Evolutionary conservation across 2,329 filamentous ascomycete genomes (phyloP), one percentile per base, ranked within the genome.

Genomic region (Botrytis medusae): DNA sequence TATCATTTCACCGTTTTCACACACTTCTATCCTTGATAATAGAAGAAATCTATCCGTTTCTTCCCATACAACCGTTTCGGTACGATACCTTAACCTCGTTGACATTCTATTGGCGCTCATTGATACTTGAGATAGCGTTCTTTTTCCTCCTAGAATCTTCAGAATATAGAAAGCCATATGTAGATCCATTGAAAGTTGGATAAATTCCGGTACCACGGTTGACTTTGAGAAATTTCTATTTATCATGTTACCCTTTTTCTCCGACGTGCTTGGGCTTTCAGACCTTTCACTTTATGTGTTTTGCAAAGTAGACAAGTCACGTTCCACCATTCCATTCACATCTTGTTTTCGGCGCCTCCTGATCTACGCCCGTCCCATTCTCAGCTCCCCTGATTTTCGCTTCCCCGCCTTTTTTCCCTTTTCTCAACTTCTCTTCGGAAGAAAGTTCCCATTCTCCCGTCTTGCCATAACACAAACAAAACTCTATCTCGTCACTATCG

Each of bases 321-420:
- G 65, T 42, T 68, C 48, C 65, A 68, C 65, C 7, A 3, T 14
- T n/a, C 64, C 64, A 68, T 32, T 37, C 5, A 22, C 18, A 68
- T 57, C 64, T 68, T 12, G 14, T 67, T 37, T 22, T 68, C 48
- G 64, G 46, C 48, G 48, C 64, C 64, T 68, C 9, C 46, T 68
- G 64, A 68, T 57, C 48, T 57, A 29, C 46, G 32, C 25, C 64
- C 6, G 9, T 37, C 14, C 16, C 20, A 54, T 68, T 32, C 32
- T 57, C 34, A 68, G 48, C 65, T 68, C 46, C 46, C 64, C 64
- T 29, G n/a, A 40, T 68, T 54, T 22, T 68, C 64, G 64, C 64
- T 68, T 68, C 64, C 64, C 46, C 64, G 46, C 16, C 46, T 42
- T 67, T 29, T 40, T 40, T 14, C 25, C 32, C 20, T 22, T 54